These are phyloP conservation scores for Colletotrichum lupini DNA, from an alignment of 2,329 filamentous ascomycete species.

Conservation along the genomic window DNA sequence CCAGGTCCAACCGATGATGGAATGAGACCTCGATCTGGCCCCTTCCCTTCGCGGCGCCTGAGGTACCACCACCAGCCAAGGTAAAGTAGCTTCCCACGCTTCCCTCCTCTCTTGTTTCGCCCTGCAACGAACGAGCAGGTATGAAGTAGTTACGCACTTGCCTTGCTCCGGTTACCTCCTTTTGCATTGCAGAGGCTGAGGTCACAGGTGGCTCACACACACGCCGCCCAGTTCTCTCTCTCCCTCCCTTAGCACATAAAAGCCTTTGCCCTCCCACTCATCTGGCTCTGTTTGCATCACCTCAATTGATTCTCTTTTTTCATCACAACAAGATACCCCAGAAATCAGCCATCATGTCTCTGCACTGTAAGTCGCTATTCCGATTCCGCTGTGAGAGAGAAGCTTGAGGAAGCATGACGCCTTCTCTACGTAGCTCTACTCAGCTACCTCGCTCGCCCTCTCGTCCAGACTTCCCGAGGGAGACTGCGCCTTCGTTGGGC, in stretches of 20 bases:
- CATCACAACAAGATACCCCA: conserved; percentile 28
- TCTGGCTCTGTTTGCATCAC: conserved; percentile 2
- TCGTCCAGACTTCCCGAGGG: neutral
- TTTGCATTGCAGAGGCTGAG: conserved; percentile 31
- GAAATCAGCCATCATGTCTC: conserved; percentile 61
- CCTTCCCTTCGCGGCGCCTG: neutral
- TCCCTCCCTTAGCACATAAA: conserved; percentile 30
- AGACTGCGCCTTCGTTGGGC: neutral
- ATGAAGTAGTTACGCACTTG: conserved; percentile 1
- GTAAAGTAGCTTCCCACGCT: conserved; percentile 12
- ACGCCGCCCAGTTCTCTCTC: too few species aligned
- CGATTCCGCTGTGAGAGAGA: neutral
- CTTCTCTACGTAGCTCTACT: neutral
- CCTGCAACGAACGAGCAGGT: neutral
- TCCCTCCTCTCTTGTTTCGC: conserved; percentile 22
- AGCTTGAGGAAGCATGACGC: neutral
- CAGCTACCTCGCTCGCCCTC: too few species aligned
- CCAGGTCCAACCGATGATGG: conserved; percentile 27
- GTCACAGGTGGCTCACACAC: conserved; percentile 32
- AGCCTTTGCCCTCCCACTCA: conserved; percentile 27
- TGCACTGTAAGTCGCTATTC: conserved; percentile 61
- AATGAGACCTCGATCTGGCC: conserved; percentile 33
- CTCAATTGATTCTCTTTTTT: conserved; percentile 26
- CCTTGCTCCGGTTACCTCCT: conserved; percentile 10
- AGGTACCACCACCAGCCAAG: conserved; percentile 6